Evolutionary conservation across 177 flowering plant species (phyloP).

Genomic region (Tripterygium wilfordii): DNA sequence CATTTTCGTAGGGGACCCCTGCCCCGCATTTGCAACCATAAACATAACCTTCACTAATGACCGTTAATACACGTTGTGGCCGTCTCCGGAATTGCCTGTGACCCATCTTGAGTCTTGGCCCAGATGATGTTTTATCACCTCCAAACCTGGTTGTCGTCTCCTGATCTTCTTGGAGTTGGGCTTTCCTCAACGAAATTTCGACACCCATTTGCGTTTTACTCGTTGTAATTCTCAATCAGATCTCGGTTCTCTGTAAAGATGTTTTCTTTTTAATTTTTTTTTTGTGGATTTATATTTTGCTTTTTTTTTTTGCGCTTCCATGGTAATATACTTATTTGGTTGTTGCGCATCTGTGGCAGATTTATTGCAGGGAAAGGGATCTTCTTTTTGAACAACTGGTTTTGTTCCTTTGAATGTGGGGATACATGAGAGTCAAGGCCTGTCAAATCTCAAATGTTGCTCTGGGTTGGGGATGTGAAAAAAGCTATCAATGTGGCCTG

Average conservation of each 20-base stretch:
- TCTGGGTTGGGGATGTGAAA: conserved; percentile 15
- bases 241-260: conserved; percentile 48
- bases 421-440: conserved; percentile 19
- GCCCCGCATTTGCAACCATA: conserved; percentile 7
- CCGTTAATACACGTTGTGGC: conserved; percentile 28
- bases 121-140: conserved; percentile 13
- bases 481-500: conserved; percentile 50
- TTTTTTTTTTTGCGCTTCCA: background rate
- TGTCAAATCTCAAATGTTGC: no score
- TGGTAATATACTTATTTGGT: background rate
- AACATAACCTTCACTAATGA: conserved; percentile 17
- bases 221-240: conserved; percentile 28
- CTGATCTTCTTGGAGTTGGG: conserved; percentile 45
- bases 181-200: conserved; percentile 15
- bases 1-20: conserved; percentile 15
- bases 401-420: conserved; percentile 20
- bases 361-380: conserved; percentile 38
- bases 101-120: conserved; percentile 4
- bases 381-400: conserved; percentile 24
- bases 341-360: conserved; percentile 36
- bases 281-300: conserved; percentile 4
- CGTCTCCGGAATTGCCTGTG: conserved; percentile 13
- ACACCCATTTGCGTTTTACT: conserved; percentile 21
- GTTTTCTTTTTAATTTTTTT: conserved; percentile 27
- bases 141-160: conserved; percentile 14